Base-by-base conservation (phyloP, 805 yeast species). In the Saturnispora kantuleensis region DNA sequence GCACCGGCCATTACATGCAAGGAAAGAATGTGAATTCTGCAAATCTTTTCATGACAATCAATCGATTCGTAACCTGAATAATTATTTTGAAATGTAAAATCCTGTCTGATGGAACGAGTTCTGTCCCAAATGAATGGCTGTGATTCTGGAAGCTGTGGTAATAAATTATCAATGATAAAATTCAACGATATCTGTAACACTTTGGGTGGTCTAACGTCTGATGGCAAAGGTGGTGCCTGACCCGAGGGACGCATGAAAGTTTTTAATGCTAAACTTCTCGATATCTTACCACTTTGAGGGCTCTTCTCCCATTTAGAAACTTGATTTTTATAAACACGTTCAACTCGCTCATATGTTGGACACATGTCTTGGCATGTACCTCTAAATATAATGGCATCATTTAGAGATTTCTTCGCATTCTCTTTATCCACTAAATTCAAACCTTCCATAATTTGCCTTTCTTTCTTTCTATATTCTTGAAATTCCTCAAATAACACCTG, bases 161-260 rank as follows among this genome's bases (percentile, higher is more conserved):
- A 60, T 1, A 83, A 62, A 35, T 76, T 71, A 15, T 77, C 77
- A 7, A 86, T 74, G 31, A 93, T 70, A 58, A 85, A 86, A 47
- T 83, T 71, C 48, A 93, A 64, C 0, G 97, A 81, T 31, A 68
- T 56, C 10, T 71, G 72, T 35, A 93, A 64, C 1, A 89, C 68
- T 44, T 72, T 74, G 0, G 99, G 98, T 1, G 98, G 96, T 49
- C 99, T 71, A 3, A 93, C 99, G 60, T 93, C 98, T 1, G 97
- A 87, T 0, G 98, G 99, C 47, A 93, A 67, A 3, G 97, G 95
- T 2, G 97, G 97, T 1, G 96, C 95, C 54, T 93, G 96, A 6
- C 97, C 98, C 0, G 97, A 97, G 0, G 99, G 97, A 54, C 99
- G 71, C 17, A 95, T 84, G 58, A 93, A 93, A 1, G 96, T 94